Base-by-base conservation (phyloP, 495 filamentous ascomycete genomes). In the Talaromyces ruber region DNA sequence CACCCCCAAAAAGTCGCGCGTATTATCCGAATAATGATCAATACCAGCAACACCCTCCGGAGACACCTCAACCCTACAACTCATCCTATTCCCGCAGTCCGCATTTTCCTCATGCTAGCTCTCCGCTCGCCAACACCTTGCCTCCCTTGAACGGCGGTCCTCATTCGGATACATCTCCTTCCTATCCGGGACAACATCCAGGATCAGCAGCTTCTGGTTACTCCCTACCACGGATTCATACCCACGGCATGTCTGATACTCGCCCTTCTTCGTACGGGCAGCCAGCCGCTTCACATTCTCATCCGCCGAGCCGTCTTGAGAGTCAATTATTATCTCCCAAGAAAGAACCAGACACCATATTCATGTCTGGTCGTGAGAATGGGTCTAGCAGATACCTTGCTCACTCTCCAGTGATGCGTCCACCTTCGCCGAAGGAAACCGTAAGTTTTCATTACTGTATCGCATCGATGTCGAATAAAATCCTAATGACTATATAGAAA, bases 1-100 rank as follows among this genome's bases (percentile, higher is more conserved):
- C 73, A 62, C 78, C 75, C 51, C 72, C 68, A 71, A 82, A 84
- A 77, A 71, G 72, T 64, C 81, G 77, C 64, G 69, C 73, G 37
- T 79, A 71, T 52, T 78, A 81, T 66, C 81, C 82, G 63, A 85
- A 81, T 72, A 85, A 84, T 76, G 84, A 82, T 22, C 76, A 76
- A 61, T 86, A 85, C 67, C 77, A 72, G 29, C 74, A 74, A 37
- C 75, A 73, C 61, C 82, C 69, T 76, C 86, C 68, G 69, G 86
- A 71, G 74, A 84, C 69, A 63, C 82, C 74, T 61, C 83, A 68
- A 68, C 77, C 69, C 73, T 86, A 71, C 70, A 76, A 68, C 50
- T 84, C 82, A 62, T 80, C 85, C 61, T 70, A 81, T 64, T 68
- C 81, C 47, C 82, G 64, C 75, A 85, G 73, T 74, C 84, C 70